Evolutionary conservation across 371 early-diverging fungal species (phyloP).

Genomic region (Mucor plumbeus): DNA sequence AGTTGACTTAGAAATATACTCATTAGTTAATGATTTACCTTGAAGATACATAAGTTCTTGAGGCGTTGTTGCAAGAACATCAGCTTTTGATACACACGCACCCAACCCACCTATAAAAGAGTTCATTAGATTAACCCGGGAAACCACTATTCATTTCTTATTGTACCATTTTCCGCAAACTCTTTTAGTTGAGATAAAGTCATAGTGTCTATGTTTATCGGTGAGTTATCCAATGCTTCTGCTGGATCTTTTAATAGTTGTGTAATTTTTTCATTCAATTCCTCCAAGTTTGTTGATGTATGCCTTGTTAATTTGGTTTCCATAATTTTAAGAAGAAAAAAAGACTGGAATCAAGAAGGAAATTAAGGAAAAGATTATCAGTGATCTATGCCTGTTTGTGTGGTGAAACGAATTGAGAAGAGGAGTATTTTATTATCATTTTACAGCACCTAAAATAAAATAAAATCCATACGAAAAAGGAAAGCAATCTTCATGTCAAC

Average conservation of each 20-base stretch:
- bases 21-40: slow-evolving; percentile 32
- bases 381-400: too few relatives aligned
- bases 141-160: background rate
- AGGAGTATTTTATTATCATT: background rate
- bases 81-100: slow-evolving; percentile 56
- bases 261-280: slow-evolving; percentile 44
- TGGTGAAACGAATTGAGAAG: background rate
- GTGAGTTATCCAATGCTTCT: slow-evolving; percentile 30
- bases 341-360: background rate
- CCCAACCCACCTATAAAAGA: slow-evolving; percentile 47
- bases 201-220: slow-evolving; percentile 45
- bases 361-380: background rate
- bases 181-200: slow-evolving; percentile 38
- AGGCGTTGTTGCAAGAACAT: slow-evolving; percentile 54
- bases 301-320: slow-evolving; percentile 45
- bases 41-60: slow-evolving; percentile 64
- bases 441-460: background rate
- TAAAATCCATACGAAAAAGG: slow-evolving; percentile 4
- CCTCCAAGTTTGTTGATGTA: slow-evolving; percentile 47
- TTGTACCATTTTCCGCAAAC: slow-evolving; percentile 50
- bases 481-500: slow-evolving; percentile 9
- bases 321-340: slow-evolving; percentile 16
- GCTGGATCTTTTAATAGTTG: slow-evolving; percentile 42
- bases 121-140: background rate
- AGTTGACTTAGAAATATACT: background rate